phyloP scores from a whole-genome alignment of 345 rosid species.

The Excoecaria cochinchinensis region DNA sequence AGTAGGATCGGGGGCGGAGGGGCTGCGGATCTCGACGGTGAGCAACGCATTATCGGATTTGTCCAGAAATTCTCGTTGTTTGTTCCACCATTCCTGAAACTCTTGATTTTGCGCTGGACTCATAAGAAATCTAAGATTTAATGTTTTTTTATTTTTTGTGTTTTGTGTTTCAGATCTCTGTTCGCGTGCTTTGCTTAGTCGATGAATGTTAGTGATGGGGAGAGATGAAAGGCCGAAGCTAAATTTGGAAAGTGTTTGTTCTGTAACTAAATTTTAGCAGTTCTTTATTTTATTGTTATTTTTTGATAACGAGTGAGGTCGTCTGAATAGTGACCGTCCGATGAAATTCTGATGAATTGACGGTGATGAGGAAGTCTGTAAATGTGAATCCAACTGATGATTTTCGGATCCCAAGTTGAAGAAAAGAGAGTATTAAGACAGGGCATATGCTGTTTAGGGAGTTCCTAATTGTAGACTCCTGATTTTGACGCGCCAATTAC shows the following conservation, averaged over 20 bases:
- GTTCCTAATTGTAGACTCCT: background rate
- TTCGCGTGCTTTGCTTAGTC: background rate
- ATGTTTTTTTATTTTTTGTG: background rate
- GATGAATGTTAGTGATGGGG: background rate
- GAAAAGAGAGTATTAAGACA: background rate
- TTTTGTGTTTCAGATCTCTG: background rate
- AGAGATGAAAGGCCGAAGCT: background rate
- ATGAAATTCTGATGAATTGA: background rate
- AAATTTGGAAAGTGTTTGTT: background rate
- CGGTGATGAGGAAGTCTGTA: background rate
- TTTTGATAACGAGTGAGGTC: background rate
- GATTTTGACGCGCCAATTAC: conserved; percentile 7
- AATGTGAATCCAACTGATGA: no score
- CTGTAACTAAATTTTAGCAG: background rate
- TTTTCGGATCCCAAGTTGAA: background rate
- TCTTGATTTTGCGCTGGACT: conserved; percentile 51
- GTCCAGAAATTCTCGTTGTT: conserved; percentile 54
- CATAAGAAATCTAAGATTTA: conserved; percentile 11
- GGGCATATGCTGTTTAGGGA: conserved; percentile 4
- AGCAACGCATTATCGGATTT: conserved; percentile 30
- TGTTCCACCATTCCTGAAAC: conserved; percentile 88
- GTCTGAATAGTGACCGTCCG: background rate
- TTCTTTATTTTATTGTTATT: background rate
- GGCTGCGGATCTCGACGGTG: conserved; percentile 54
- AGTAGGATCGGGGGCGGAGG: conserved; percentile 37